Evolutionary conservation across 495 filamentous ascomycete genomes (phyloP).

Genomic region (Aspergillus steynii): DNA sequence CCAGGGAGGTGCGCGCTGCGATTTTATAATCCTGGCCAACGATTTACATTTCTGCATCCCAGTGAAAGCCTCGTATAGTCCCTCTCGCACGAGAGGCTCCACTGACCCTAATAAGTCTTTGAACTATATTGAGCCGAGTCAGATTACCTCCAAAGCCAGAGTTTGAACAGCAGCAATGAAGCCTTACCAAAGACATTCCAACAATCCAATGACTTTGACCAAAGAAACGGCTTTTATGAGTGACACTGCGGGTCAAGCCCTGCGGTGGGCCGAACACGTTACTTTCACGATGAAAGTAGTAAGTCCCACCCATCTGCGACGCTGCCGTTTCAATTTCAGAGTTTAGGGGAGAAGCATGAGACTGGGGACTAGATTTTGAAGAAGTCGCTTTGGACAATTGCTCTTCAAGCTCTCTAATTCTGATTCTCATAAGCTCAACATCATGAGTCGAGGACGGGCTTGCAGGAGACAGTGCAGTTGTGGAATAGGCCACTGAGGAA

Average conservation of each 20-base stretch:
- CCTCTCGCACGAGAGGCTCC: constrained; percentile 39
- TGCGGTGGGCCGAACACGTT: constrained; percentile 19
- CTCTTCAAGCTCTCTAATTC: constrained; percentile 48
- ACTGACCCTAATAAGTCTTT: constrained; percentile 39
- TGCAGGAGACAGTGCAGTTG: constrained; percentile 29
- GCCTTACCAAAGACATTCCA: constrained; percentile 39
- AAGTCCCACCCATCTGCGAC: constrained; percentile 26
- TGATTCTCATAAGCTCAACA: constrained; percentile 34
- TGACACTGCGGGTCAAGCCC: constrained; percentile 37
- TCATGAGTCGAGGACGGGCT: constrained; percentile 34
- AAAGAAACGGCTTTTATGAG: constrained; percentile 55
- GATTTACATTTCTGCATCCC: constrained; percentile 47
- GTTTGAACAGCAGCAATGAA: constrained; percentile 11
- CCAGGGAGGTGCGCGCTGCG: constrained; percentile 41
- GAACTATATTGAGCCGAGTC: constrained; percentile 24
- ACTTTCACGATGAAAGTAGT: constrained; percentile 30
- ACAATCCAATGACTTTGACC: constrained; percentile 60
- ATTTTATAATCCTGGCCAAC: constrained; percentile 47
- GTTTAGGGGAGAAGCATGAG: constrained; percentile 15
- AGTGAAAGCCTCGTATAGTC: constrained; percentile 30
- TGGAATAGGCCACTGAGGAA: constrained; percentile 20
- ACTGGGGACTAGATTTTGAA: neutral
- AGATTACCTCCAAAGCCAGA: too few species aligned
- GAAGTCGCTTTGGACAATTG: constrained; percentile 33
- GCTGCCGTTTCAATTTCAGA: constrained; percentile 30